These are phyloP conservation scores for Fonticula alba DNA, from an alignment of 78 protist species.

Conservation along the genomic window DNA sequence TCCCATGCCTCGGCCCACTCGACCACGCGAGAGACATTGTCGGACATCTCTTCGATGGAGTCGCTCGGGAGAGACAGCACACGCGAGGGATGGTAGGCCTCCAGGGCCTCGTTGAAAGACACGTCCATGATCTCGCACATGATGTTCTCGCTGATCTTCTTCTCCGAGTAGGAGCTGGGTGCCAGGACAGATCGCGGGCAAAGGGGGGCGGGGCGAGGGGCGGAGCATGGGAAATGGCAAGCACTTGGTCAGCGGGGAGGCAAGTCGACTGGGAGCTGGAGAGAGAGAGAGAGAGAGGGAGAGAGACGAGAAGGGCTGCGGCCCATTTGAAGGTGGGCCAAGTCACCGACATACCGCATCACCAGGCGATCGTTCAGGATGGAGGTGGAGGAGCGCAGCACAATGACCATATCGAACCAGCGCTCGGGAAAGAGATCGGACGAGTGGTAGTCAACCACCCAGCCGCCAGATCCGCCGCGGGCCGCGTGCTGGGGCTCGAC, in stretches of 20 bases:
- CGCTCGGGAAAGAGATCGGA: slow-evolving; percentile 77
- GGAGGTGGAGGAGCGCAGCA: slow-evolving; percentile 43
- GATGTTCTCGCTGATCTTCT: slow-evolving; percentile 53
- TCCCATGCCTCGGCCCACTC: background rate
- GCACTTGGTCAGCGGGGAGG: background rate
- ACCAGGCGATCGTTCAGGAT: slow-evolving; percentile 37
- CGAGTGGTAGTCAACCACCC: slow-evolving; percentile 60
- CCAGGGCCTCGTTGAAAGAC: slow-evolving; percentile 57
- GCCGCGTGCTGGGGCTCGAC: too few relatives aligned
- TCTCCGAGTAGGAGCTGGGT: slow-evolving; percentile 33
- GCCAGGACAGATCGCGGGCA: background rate
- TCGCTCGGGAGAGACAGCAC: slow-evolving; percentile 10
- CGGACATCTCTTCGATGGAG: slow-evolving; percentile 27
- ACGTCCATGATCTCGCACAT: slow-evolving; percentile 71
- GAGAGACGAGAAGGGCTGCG: background rate
- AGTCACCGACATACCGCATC: background rate
- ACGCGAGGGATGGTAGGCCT: slow-evolving; percentile 17
- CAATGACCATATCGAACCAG: slow-evolving; percentile 72
- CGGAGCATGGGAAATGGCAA: background rate
- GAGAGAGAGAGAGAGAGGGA: background rate
- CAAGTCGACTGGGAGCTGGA: background rate
- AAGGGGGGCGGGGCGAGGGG: background rate
- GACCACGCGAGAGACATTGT: background rate
- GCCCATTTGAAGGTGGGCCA: background rate
- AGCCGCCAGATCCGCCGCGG: too few relatives aligned